phyloP scores from a whole-genome alignment of 208 protist genomes.

The Trypanosoma congolense region DNA sequence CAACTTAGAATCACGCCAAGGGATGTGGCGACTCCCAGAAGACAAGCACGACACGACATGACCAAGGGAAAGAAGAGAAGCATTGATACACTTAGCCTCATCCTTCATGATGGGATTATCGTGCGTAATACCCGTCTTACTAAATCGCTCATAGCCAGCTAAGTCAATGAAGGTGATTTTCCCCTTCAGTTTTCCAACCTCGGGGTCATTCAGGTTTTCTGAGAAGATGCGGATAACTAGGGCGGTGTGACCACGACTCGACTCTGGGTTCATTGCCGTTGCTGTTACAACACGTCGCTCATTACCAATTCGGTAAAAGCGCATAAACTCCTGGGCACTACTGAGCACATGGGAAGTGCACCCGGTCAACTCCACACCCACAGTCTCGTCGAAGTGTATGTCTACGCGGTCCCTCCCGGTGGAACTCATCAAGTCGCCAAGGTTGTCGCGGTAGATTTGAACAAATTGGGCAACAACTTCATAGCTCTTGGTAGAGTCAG shows the following conservation, averaged over 20 bases:
- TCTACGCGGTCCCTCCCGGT: conserved; percentile 68
- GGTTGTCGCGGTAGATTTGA: conserved; percentile 87
- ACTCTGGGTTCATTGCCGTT: conserved; percentile 89
- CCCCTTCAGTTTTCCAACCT: conserved; percentile 43
- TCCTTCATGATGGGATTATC: conserved; percentile 79
- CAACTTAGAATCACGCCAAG: conserved; percentile 90
- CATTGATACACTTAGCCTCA: conserved; percentile 90
- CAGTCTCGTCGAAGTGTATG: conserved; percentile 62
- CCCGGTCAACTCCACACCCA: conserved; percentile 69
- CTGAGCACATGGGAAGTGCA: conserved; percentile 57
- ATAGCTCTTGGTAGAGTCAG: conserved; percentile 28
- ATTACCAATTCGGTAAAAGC: conserved; percentile 77
- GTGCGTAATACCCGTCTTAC: conserved; percentile 81
- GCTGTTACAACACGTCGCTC: conserved; percentile 76
- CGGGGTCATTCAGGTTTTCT: conserved; percentile 46
- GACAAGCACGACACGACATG: conserved; percentile 83
- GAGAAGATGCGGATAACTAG: conserved; percentile 68
- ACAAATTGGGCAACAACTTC: conserved; percentile 74
- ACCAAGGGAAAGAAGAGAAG: conserved; percentile 77
- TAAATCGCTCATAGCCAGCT: conserved; percentile 88
- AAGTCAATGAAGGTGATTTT: conserved; percentile 91
- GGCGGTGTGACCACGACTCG: conserved; percentile 83
- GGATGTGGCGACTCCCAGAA: conserved; percentile 67
- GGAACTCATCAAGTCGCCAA: conserved; percentile 76
- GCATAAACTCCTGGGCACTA: conserved; percentile 71